Base-by-base conservation (phyloP, 495 filamentous ascomycete genomes). In the Tricharina praecox region DNA sequence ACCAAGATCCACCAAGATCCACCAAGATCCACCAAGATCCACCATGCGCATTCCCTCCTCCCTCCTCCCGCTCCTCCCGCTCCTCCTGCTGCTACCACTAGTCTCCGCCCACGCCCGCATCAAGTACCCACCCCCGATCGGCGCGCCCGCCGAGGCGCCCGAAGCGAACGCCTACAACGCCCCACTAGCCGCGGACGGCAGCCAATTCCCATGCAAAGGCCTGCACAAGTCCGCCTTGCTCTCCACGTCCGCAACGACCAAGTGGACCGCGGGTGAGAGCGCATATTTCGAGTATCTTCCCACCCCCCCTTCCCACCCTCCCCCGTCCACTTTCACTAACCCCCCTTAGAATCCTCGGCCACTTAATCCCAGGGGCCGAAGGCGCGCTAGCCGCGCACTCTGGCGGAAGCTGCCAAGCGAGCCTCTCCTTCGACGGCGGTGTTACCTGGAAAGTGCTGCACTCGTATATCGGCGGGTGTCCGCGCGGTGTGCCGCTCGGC, bases 241-340 rank as follows among this genome's bases (percentile, higher is more conserved):
- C 23, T 40, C 60, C 25, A 50, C 24, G 18, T 46, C 45, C 2
- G 47, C 55, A 0, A 51, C 38, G 4, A 68, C 64, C 15, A 71
- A 64, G 4, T 81, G 71, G 49, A 61, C 58, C 2, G 73, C 77
- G 7, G 81, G 78, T 32, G 53, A 63, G 34, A 53, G 58, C 1
- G 56, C 44, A 8, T 47, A 36, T 23, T 60, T 60, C 9, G 57
- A 60, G 56, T 57, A 53, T 9, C 28, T 32, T n/a, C n/a, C n/a
- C n/a, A n/a, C 28, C 15, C 32, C 9, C 13, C 23, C 33, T 46
- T 36, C 10, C 34, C 51, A 0, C 23, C 43, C 9, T 30, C 16
- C 7, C 11, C 56, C 1, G 49, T 53, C 1, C 53, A 44, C 18
- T 55, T 48, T 3, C 64, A 63, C 30, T 48, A 38, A 38, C 58